These are phyloP conservation scores for Trypanosoma congolense DNA, from an alignment of 208 protist species.

Conservation along the genomic window DNA sequence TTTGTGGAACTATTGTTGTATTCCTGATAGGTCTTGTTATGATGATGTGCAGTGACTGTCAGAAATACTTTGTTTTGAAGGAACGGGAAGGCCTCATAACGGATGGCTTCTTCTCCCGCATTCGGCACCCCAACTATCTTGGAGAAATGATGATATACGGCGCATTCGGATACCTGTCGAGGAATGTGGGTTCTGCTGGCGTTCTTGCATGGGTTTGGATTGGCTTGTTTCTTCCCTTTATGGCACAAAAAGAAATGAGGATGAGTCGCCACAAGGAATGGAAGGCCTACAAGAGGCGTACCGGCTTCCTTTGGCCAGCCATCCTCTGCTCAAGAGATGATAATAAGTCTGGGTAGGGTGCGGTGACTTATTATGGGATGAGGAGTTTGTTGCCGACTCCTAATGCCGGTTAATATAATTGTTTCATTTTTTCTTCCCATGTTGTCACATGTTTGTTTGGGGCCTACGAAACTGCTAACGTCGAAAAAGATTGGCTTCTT, in stretches of 20 bases:
- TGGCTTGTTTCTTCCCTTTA: constrained; percentile 68
- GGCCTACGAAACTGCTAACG: too few relatives aligned
- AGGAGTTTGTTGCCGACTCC: too few relatives aligned
- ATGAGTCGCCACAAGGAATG: constrained; percentile 76
- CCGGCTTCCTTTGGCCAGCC: constrained; percentile 59
- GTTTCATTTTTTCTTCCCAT: too few relatives aligned
- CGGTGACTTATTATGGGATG: too few relatives aligned
- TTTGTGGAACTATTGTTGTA: constrained; percentile 47
- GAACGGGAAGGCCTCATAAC: constrained; percentile 70
- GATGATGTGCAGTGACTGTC: constrained; percentile 73
- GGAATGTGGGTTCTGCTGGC: constrained; percentile 38
- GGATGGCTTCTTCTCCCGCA: constrained; percentile 72
- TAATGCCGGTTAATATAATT: too few relatives aligned
- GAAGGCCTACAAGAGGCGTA: constrained; percentile 45
- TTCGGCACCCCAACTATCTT: constrained; percentile 84
- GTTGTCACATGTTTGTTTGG: too few relatives aligned
- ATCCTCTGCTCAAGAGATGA: constrained; percentile 18
- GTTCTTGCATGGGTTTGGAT: constrained; percentile 63
- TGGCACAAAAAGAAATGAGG: constrained; percentile 66
- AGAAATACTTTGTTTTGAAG: constrained; percentile 82
- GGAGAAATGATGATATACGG: constrained; percentile 88
- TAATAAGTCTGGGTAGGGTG: too few relatives aligned
- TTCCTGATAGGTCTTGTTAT: constrained; percentile 61
- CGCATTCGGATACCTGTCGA: constrained; percentile 71
- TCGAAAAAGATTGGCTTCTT: too few relatives aligned